Percentiles rank a stretch among this genome's conserved stretches.
Conservation (phyloP, 257 asterid genomes). For the Rehmannia glutinosa region DNA sequence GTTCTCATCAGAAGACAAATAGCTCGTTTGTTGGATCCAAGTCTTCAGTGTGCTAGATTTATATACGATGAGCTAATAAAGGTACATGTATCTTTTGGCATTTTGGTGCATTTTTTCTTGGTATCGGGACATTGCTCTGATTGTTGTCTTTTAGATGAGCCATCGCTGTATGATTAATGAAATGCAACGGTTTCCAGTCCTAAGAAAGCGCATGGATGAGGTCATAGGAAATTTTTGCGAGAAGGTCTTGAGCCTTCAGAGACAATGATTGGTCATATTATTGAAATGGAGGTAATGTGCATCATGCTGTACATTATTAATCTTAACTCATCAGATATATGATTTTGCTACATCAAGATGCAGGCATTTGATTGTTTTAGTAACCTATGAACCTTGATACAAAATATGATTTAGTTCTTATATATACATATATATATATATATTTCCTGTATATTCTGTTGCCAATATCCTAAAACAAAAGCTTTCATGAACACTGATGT, state of each 20-base stretch:
- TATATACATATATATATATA: not conserved
- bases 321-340: not conserved
- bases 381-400: not conserved
- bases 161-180: constrained; percentile 89
- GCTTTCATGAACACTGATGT: not conserved
- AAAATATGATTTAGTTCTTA: not conserved
- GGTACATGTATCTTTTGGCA: constrained; percentile 35
- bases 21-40: constrained; percentile 90
- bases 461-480: not conserved
- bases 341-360: not conserved
- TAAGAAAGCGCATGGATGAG: constrained; percentile 88
- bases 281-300: constrained; percentile 88
- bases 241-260: constrained; percentile 96
- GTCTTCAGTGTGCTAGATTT: constrained; percentile 96
- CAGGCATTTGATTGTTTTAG: not conserved
- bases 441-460: not conserved
- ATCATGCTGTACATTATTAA: not conserved
- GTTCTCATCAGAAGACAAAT: constrained; percentile 92
- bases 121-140: not conserved
- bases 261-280: constrained; percentile 84
- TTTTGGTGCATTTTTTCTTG: not conserved
- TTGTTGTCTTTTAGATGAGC: constrained; percentile 63
- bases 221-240: constrained; percentile 72
- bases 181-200: constrained; percentile 86
- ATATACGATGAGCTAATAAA: constrained; percentile 90